These are phyloP conservation scores for Chiua virens DNA, from an alignment of 768 basidiomycete genomes.

Conservation along the genomic window DNA sequence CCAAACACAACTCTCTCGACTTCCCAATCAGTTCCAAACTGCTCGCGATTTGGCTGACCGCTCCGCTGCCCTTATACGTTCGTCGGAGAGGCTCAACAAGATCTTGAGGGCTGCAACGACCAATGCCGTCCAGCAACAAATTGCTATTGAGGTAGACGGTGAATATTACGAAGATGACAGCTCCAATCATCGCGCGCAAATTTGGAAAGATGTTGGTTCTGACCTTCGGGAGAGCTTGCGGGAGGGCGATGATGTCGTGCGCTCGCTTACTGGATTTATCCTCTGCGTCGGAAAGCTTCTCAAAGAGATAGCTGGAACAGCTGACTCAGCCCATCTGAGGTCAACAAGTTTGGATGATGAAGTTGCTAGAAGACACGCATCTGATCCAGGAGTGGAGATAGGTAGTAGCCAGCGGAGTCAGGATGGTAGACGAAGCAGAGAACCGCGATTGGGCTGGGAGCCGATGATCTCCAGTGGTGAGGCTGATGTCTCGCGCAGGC, in stretches of 20 bases:
- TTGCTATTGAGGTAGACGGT: constrained; percentile 70
- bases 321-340: constrained; percentile 41
- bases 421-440: constrained; percentile 58
- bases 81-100: constrained; percentile 66
- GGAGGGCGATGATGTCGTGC: constrained; percentile 75
- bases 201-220: constrained; percentile 68
- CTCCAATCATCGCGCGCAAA: constrained; percentile 44
- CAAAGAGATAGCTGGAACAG: constrained; percentile 47
- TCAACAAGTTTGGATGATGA: constrained; percentile 60
- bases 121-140: constrained; percentile 68
- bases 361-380: constrained; percentile 31
- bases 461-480: constrained; percentile 20
- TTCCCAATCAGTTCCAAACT: constrained; percentile 46
- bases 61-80: constrained; percentile 62
- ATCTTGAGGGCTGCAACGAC: constrained; percentile 56
- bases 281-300: constrained; percentile 72
- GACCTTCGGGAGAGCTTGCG: constrained; percentile 73
- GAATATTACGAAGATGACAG: constrained; percentile 28
- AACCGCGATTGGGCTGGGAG: constrained; percentile 48
- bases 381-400: constrained; percentile 35
- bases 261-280: constrained; percentile 73
- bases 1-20: constrained; percentile 60
- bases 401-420: constrained; percentile 48
- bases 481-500: constrained; percentile 27
- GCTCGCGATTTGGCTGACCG: constrained; percentile 56